Conservation (phyloP, 805 yeast species). For the Yarrowia osloensis region DNA sequence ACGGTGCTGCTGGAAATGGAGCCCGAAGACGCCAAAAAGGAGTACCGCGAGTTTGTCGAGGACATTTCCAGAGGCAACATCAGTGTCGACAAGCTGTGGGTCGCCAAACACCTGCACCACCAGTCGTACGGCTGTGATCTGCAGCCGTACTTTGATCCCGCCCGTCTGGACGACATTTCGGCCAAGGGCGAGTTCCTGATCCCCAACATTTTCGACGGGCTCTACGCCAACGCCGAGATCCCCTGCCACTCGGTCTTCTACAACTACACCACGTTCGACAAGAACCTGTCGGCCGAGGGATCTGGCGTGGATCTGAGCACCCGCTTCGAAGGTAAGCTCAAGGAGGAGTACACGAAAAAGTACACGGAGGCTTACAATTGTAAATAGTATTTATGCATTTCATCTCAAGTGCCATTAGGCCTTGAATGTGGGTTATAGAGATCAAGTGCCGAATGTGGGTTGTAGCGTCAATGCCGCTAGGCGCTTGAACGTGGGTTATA, state of each 20-base stretch:
- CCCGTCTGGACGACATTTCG: not conserved
- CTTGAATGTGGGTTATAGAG: too few species aligned
- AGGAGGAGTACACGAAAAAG: not conserved
- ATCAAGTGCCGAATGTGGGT: too few species aligned
- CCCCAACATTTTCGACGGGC: constrained; percentile 20
- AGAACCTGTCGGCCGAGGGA: not conserved
- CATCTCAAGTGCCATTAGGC: too few species aligned
- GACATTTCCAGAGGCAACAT: not conserved
- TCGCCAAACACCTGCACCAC: not conserved
- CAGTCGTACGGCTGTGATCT: constrained; percentile 5
- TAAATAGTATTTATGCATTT: constrained; percentile 24
- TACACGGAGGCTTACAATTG: constrained; percentile 4
- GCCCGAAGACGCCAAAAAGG: not conserved
- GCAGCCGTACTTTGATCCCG: not conserved
- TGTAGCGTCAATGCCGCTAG: too few species aligned
- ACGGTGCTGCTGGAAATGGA: constrained; percentile 6
- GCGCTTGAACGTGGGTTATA: too few species aligned
- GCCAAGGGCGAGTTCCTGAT: not conserved
- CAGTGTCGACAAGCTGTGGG: constrained; percentile 6
- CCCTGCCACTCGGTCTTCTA: constrained; percentile 18
- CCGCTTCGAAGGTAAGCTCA: not conserved
- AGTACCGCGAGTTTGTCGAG: not conserved
- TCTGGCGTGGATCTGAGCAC: not conserved
- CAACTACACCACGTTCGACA: constrained; percentile 8
- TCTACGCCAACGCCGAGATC: not conserved